Conservation (phyloP, 2,329 filamentous ascomycete genomes). For the Tolypocladium endophyticum region DNA sequence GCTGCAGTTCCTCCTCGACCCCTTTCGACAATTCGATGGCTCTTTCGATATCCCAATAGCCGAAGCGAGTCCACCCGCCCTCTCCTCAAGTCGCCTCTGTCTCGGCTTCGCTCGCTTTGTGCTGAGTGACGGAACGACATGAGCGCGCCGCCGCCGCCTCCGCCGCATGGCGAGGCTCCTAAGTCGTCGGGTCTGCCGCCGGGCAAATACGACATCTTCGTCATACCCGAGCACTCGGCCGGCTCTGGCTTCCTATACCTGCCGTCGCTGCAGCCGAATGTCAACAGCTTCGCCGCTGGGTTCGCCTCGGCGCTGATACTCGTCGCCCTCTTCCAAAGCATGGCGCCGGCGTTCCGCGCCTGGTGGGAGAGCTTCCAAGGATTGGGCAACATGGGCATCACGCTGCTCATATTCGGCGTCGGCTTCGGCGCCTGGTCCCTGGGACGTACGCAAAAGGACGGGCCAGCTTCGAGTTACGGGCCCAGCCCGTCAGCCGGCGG, state of each 20-base stretch:
- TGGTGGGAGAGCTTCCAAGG: slow-evolving; percentile 66
- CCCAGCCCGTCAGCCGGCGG: slow-evolving; percentile 9
- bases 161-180: slow-evolving; percentile 73
- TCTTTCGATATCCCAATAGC: slow-evolving; percentile 15
- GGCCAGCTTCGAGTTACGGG: slow-evolving; percentile 8
- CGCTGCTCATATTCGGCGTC: slow-evolving; percentile 61
- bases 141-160: slow-evolving; percentile 65
- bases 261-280: slow-evolving; percentile 75
- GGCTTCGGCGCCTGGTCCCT: slow-evolving; percentile 67
- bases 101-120: slow-evolving; percentile 6
- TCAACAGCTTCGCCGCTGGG: slow-evolving; percentile 85
- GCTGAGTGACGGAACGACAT: slow-evolving; percentile 20
- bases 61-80: background rate
- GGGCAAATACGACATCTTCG: slow-evolving; percentile 94
- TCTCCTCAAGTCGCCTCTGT: background rate
- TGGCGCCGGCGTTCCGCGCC: slow-evolving; percentile 61
- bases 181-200: slow-evolving; percentile 63
- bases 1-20: background rate
- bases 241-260: slow-evolving; percentile 88
- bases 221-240: slow-evolving; percentile 84
- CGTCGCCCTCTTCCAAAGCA: slow-evolving; percentile 60
- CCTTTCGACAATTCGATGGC: slow-evolving; percentile 15
- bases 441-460: slow-evolving; percentile 25
- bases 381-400: slow-evolving; percentile 62
- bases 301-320: slow-evolving; percentile 66